These are phyloP conservation scores for Porcisia deanei DNA, from an alignment of 208 protist species.

Conservation along the genomic window DNA sequence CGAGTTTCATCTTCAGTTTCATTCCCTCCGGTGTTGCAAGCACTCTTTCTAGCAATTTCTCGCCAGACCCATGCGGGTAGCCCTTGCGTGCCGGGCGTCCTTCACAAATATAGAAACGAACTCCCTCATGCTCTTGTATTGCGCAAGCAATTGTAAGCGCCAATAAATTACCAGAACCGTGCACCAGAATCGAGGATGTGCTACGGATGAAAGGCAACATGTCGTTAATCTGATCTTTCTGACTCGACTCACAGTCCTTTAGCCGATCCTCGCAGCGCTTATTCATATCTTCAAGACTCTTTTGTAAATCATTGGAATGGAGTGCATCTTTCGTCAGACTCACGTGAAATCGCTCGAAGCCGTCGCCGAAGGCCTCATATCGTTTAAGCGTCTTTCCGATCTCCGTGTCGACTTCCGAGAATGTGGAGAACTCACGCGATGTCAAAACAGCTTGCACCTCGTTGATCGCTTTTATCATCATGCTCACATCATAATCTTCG, in stretches of 20 bases:
- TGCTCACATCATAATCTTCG: constrained; percentile 77
- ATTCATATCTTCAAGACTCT: constrained; percentile 69
- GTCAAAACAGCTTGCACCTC: constrained; percentile 66
- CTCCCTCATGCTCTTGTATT: constrained; percentile 79
- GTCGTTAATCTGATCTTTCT: constrained; percentile 85
- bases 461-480: constrained; percentile 71
- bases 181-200: constrained; percentile 80
- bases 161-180: constrained; percentile 77
- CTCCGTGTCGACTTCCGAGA: constrained; percentile 80
- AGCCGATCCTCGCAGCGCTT: constrained; percentile 54
- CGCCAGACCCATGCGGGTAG: constrained; percentile 61
- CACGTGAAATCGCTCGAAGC: constrained; percentile 77
- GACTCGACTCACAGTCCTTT: constrained; percentile 66
- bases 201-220: constrained; percentile 83
- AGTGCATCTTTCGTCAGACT: constrained; percentile 66
- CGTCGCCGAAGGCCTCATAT: constrained; percentile 76
- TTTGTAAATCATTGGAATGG: constrained; percentile 47
- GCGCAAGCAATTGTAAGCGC: constrained; percentile 78
- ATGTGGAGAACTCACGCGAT: constrained; percentile 64
- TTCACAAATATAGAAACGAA: constrained; percentile 88
- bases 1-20: constrained; percentile 57
- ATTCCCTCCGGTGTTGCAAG: constrained; percentile 60
- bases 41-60: constrained; percentile 51
- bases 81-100: constrained; percentile 51
- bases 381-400: constrained; percentile 66